Evolutionary conservation across 352 stramenopile genomes (phyloP), one percentile per base, ranked within the genome.

Genomic region (Phytophthora ramorum): DNA sequence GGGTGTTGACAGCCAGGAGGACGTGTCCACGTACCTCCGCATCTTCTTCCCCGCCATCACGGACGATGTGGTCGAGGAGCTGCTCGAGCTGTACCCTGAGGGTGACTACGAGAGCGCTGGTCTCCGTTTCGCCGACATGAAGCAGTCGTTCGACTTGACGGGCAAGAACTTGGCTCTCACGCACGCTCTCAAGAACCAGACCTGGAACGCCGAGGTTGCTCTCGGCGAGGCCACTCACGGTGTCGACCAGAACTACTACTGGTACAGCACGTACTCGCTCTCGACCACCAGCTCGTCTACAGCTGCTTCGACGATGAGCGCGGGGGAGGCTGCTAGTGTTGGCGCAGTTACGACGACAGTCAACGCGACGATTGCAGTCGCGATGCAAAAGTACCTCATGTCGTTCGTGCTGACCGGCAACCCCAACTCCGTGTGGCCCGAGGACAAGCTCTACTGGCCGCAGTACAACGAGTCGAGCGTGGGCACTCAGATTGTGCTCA

Each of bases 371-470:
- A 37, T 66, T 8, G 66, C 60, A 13, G 38, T 56, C 34, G 58
- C 37, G 59, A 74, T 70, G 60, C 60, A 74, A 37, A 73, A 73
- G 41, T 69, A 73, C 26, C 59, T 69, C 0, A 9, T 73, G 22
- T 69, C 66, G 0, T 73, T 73, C 34, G 66, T 73, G 14, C 47
- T 69, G 16, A 66, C 59, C 10, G 59, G 53, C 34, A 66, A 69
- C 55, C 59, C 59, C 9, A 73, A 69, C 59, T 48, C 59, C 3
- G 44, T 58, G 52, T 69, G 66, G 66, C 0, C 66, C 26, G 38
- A 65, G 1, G 60, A 70, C 66, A 70, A 74, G 35, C 48, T 73
- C 14, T 73, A 65, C 59, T 73, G 65, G 65, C 66, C 66, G 3
- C 53, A 24, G 6, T 69, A 59, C 48, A 68, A 65, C 34, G 66